Percentiles rank a stretch among this genome's conserved stretches.
Evolutionary conservation across 345 rosid genomes (phyloP).

Genomic region (Populus deltoides): DNA sequence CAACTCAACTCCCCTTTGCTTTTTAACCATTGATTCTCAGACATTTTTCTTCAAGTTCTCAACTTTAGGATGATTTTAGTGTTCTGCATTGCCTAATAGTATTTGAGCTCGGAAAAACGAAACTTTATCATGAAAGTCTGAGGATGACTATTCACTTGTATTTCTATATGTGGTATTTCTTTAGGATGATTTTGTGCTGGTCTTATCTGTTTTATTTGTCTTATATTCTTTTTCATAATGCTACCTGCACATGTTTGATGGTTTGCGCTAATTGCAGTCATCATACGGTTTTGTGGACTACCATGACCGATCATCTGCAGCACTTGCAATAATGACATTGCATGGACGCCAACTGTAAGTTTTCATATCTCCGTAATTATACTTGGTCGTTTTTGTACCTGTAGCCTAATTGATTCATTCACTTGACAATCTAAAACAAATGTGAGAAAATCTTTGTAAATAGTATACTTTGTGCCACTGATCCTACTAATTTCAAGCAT

Average conservation of each 20-base stretch:
- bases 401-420: not conserved
- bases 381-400: not conserved
- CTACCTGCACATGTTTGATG: conserved; percentile 11
- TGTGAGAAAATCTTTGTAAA: not conserved
- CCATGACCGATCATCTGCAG: conserved; percentile 85
- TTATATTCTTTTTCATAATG: not conserved
- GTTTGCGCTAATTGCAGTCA: conserved; percentile 43
- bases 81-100: not conserved
- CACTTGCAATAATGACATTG: conserved; percentile 74
- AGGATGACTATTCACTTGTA: not conserved
- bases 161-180: not conserved
- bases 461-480: not conserved
- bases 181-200: not conserved
- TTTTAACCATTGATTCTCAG: not conserved
- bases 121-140: not conserved
- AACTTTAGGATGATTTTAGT: not conserved
- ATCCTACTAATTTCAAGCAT: not conserved
- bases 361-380: not conserved
- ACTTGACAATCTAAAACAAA: not conserved
- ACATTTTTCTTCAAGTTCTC: not conserved
- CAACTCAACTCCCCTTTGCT: not conserved
- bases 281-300: conserved; percentile 96
- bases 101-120: not conserved
- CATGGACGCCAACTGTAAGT: conserved; percentile 94
- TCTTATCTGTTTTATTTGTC: not conserved